These are phyloP conservation scores for Sugiyamaella smithiae DNA, from an alignment of 805 yeast genomes.

Conservation along the genomic window DNA sequence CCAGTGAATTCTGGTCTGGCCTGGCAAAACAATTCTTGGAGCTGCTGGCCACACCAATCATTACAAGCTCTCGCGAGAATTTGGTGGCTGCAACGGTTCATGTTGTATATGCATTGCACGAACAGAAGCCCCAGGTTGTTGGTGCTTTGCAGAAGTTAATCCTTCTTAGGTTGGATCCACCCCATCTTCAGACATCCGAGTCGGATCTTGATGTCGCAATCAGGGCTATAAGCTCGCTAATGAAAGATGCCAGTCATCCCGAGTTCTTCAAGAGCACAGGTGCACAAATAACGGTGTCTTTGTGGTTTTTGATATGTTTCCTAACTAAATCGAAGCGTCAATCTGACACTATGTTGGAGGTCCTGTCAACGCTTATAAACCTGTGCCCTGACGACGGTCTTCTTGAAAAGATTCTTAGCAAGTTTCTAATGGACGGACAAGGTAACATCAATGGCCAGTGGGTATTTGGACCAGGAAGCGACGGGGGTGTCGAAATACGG, in stretches of 20 bases:
- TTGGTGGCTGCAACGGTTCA: constrained; percentile 47
- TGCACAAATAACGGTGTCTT: constrained; percentile 7
- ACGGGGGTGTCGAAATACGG: constrained; percentile 31
- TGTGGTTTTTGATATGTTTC: constrained; percentile 27
- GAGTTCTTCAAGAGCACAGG: constrained; percentile 13
- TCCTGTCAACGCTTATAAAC: constrained; percentile 14
- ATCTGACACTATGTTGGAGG: constrained; percentile 8
- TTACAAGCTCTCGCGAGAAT: constrained; percentile 54
- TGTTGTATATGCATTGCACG: constrained; percentile 45
- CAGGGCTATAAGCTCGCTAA: constrained; percentile 62
- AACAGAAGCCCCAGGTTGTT: constrained; percentile 37
- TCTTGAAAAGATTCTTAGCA: background rate
- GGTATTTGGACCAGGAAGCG: constrained; percentile 28
- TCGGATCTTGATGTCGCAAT: constrained; percentile 56
- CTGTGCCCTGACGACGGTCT: background rate
- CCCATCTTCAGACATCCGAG: constrained; percentile 32
- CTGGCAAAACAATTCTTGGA: constrained; percentile 64
- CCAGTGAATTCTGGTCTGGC: constrained; percentile 51
- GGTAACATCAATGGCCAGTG: constrained; percentile 29
- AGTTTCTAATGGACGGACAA: background rate
- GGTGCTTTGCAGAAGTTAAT: constrained; percentile 41
- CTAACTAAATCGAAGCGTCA: constrained; percentile 22
- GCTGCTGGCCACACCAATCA: constrained; percentile 50
- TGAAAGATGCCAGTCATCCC: constrained; percentile 37
- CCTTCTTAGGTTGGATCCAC: constrained; percentile 3